Evolutionary conservation across 2,329 filamentous ascomycete species (phyloP).

Genomic region (Paraconiothyrium sp.): DNA sequence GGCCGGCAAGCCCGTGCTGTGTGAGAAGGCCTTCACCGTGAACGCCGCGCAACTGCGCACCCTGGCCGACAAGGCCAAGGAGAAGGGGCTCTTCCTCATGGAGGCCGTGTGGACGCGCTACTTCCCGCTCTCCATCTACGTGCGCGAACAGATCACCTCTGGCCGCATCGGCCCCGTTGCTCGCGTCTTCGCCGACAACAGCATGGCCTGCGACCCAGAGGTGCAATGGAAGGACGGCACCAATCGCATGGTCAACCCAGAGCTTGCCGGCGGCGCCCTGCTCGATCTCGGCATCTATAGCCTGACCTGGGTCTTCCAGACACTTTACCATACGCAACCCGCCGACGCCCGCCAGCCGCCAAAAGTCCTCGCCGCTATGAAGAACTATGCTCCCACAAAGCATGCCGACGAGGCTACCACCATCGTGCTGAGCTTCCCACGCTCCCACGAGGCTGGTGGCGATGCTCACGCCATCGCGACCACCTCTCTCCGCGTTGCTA

Average conservation of each 20-base stretch:
- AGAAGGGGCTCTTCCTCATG: conserved; percentile 66
- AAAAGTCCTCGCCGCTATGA: conserved; percentile 70
- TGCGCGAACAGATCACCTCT: conserved; percentile 71
- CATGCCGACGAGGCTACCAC: conserved; percentile 82
- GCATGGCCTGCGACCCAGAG: conserved; percentile 68
- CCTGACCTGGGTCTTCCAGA: conserved; percentile 90
- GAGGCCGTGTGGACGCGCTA: conserved; percentile 86
- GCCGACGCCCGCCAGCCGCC: conserved; percentile 71
- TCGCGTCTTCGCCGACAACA: conserved; percentile 67
- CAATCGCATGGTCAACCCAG: conserved; percentile 83
- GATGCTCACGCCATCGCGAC: conserved; percentile 77
- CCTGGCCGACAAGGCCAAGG: conserved; percentile 74
- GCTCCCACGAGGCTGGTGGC: conserved; percentile 57
- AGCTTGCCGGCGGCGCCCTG: conserved; percentile 82
- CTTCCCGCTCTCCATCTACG: conserved; percentile 82
- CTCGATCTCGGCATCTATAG: conserved; percentile 90
- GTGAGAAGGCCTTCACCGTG: conserved; percentile 90
- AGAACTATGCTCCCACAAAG: conserved; percentile 75
- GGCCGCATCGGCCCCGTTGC: conserved; percentile 65
- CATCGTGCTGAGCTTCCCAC: conserved; percentile 79
- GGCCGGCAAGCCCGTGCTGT: conserved; percentile 87
- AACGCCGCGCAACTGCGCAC: conserved; percentile 79
- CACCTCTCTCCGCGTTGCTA: conserved; percentile 53
- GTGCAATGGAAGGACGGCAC: conserved; percentile 60
- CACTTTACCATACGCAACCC: conserved; percentile 81